Conservation (phyloP, 2,329 filamentous ascomycete genomes). For the Botrytis squamosa region DNA sequence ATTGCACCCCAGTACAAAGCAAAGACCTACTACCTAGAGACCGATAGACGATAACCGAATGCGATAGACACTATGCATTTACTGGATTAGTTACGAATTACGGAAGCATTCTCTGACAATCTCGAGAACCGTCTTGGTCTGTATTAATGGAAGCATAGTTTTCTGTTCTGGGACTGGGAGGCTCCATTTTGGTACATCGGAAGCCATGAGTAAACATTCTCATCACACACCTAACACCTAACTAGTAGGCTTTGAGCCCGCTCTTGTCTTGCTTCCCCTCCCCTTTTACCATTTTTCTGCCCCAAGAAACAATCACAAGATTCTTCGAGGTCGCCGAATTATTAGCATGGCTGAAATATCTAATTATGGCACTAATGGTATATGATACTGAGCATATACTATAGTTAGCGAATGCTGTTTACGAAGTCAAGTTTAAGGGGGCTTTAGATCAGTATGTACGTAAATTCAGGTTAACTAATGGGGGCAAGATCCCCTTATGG, state of each 20-base stretch:
- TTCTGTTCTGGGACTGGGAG: conserved; percentile 8
- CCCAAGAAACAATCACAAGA: conserved; percentile 3
- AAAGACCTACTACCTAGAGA: not conserved
- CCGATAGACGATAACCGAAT: not conserved
- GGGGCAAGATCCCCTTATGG: not conserved
- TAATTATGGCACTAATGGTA: conserved; percentile 15
- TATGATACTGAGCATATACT: not conserved
- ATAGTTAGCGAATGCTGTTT: not conserved
- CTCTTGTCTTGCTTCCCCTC: conserved; percentile 2
- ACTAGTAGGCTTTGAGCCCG: not conserved
- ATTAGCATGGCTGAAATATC: not conserved
- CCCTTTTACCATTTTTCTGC: not conserved
- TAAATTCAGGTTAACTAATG: not conserved
- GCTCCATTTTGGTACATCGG: conserved; percentile 7
- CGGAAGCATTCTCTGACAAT: not conserved
- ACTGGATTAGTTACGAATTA: conserved; percentile 13
- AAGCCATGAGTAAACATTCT: conserved; percentile 2
- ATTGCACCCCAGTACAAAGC: not conserved
- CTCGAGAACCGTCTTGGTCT: not conserved
- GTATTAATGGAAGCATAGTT: not conserved
- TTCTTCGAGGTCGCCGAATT: conserved; percentile 15
- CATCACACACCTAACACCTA: conserved; percentile 2
- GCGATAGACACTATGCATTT: not conserved
- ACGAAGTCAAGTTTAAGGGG: not conserved
- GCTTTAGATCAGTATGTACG: not conserved